Evolutionary conservation across 1,139 yeast species (phyloP).

Genomic region (Yamadazyma sp.): DNA sequence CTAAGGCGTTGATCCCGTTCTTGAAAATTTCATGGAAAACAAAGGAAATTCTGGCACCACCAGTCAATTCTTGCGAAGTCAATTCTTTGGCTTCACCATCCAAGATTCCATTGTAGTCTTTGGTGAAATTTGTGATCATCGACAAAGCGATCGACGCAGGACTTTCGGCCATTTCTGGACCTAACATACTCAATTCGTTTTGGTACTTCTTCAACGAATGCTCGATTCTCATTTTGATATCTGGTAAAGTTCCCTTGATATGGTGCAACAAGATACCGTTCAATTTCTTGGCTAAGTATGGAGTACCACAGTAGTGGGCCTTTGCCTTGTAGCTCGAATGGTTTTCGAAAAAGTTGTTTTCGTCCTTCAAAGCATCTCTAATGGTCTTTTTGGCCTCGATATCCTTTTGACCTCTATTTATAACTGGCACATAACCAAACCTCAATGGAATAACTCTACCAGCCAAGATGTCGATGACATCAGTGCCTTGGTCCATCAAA

Average conservation of each 20-base stretch:
- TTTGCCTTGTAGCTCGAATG: conserved; percentile 81
- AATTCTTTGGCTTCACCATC: conserved; percentile 94
- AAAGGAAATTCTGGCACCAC: conserved; percentile 97
- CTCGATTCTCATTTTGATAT: conserved; percentile 87
- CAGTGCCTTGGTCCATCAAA: conserved; percentile 98
- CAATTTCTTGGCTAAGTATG: conserved; percentile 89
- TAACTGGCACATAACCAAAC: conserved; percentile 96
- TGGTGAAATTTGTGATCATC: conserved; percentile 89
- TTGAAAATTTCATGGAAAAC: conserved; percentile 96
- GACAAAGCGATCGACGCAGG: conserved; percentile 88
- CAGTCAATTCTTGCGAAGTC: conserved; percentile 80
- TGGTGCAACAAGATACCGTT: conserved; percentile 89
- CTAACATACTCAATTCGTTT: conserved; percentile 71
- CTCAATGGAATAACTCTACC: conserved; percentile 95
- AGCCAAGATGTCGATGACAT: conserved; percentile 92
- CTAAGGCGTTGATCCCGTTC: conserved; percentile 88
- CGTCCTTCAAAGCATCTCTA: conserved; percentile 83
- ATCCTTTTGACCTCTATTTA: conserved; percentile 96
- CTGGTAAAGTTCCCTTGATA: conserved; percentile 91
- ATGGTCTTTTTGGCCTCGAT: conserved; percentile 86
- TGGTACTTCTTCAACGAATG: conserved; percentile 80
- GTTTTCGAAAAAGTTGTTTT: conserved; percentile 70
- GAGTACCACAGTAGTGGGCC: conserved; percentile 93
- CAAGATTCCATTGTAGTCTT: conserved; percentile 86
- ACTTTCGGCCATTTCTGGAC: conserved; percentile 84